Evolutionary conservation across 2,329 filamentous ascomycete species (phyloP).

Genomic region (Phialophora verrucosa): DNA sequence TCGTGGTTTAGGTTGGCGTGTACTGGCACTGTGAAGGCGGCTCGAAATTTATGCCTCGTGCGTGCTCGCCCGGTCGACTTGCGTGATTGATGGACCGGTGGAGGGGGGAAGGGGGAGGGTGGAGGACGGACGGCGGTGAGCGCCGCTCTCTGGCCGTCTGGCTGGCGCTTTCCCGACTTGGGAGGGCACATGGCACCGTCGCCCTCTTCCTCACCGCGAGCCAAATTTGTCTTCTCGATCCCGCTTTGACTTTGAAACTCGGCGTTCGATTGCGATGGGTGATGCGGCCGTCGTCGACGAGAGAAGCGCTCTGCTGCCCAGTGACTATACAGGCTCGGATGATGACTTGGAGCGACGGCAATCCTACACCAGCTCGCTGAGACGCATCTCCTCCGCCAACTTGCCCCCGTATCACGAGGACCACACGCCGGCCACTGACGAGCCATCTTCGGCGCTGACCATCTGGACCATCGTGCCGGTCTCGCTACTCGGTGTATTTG

Average conservation of each 20-base stretch:
- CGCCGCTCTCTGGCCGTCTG: background rate
- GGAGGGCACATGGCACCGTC: no score
- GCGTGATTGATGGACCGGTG: slow-evolving; percentile 3
- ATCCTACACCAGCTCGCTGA: slow-evolving; percentile 5
- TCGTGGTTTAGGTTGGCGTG: background rate
- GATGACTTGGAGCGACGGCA: slow-evolving; percentile 3
- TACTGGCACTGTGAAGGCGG: background rate
- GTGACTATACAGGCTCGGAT: background rate
- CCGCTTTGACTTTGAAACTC: background rate
- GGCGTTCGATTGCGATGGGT: background rate
- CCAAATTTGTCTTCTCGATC: background rate
- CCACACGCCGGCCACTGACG: background rate
- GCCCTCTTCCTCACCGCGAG: background rate
- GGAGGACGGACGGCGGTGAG: background rate
- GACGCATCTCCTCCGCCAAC: slow-evolving; percentile 17
- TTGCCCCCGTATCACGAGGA: slow-evolving; percentile 17
- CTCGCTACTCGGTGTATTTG: slow-evolving; percentile 59
- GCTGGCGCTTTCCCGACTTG: background rate
- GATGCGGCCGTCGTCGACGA: slow-evolving; percentile 16
- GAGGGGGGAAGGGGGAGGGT: background rate
- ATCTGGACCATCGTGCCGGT: slow-evolving; percentile 28
- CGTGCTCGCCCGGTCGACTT: slow-evolving; percentile 9
- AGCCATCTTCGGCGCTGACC: slow-evolving; percentile 17
- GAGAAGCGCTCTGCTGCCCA: slow-evolving; percentile 17
- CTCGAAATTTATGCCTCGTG: background rate